Evolutionary conservation across 345 rosid genomes (phyloP).

Genomic region (Kandelia obovata): DNA sequence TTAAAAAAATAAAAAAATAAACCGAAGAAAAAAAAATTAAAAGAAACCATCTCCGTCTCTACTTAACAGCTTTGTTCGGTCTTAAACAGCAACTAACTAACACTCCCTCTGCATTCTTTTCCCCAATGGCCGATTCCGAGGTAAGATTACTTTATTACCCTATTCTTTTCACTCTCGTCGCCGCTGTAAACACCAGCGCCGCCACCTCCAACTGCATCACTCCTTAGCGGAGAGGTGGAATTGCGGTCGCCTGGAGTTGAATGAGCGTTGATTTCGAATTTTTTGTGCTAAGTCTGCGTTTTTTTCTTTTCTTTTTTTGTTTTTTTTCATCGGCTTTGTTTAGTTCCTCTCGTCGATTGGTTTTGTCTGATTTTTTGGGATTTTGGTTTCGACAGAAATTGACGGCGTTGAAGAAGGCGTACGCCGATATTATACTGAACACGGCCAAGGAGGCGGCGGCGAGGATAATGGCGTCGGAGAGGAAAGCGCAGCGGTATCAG

Average conservation of each 20-base stretch:
- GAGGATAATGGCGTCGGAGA: conserved; percentile 78
- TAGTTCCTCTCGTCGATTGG: neutral
- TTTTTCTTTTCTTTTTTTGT: neutral
- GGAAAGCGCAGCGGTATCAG: conserved; percentile 59
- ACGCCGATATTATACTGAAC: conserved; percentile 83
- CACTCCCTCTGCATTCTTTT: conserved; percentile 34
- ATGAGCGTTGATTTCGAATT: neutral
- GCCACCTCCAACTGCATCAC: neutral
- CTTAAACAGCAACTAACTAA: conserved; percentile 33
- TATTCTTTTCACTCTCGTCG: conserved; percentile 2
- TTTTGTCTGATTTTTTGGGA: conserved; percentile 12
- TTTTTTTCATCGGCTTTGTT: neutral
- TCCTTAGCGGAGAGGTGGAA: conserved; percentile 1
- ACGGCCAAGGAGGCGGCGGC: conserved; percentile 93
- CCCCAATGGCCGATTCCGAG: conserved; percentile 55
- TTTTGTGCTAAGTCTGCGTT: neutral
- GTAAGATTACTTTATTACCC: conserved; percentile 31
- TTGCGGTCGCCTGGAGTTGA: conserved; percentile 2
- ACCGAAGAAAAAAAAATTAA: too few species aligned
- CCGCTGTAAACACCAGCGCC: neutral
- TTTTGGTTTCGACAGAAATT: conserved; percentile 47
- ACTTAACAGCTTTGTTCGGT: conserved; percentile 34
- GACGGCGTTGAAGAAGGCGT: conserved; percentile 87
- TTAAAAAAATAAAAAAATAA: neutral
- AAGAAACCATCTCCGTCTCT: conserved; percentile 30